Evolutionary conservation across 805 yeast species (phyloP), one percentile per base, ranked within the genome.

Genomic region (Yamadazyma sp.): DNA sequence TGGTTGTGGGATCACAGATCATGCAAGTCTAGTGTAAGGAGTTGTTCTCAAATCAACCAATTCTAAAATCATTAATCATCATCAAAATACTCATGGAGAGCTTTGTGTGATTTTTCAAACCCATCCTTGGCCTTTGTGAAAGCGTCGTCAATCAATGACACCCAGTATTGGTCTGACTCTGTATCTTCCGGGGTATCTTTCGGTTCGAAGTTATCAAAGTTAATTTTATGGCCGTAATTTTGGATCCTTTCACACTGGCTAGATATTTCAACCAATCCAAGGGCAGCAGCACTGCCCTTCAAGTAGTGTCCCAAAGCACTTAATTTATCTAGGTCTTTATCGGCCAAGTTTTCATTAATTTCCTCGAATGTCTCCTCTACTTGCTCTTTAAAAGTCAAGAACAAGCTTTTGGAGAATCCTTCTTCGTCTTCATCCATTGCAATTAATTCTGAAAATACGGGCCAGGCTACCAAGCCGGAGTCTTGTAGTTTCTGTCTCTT

Each of bases 341-440:
- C 48, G 20, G 62, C 48, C 22, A 85, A 54, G n/a, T 77, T 73
- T 6, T 62, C 62, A 40, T 81, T 82, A 57, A 93, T 84, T 45
- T 85, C 78, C 25, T 62, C 66, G 52, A 90, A 85, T 0, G 95
- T 91, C 13, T 80, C 82, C 42, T 73, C 71, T 5, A 95, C 96
- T 63, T 93, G 99, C 40, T 87, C 95, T 41, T 84, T 86, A 59
- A 86, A 91, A 21, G 95, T 89, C 43, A 77, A 77, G 38, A 91
- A 82, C 40, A 93, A 70, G 24, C 84, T 74, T 50, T 78, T 70
- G 22, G 91, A 82, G 67, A 93, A 93, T 6, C 88, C 96, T 42
- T 90, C 93, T 55, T 85, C 95, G 53, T 91, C 98, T 54, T 91
- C 96, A 61, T 93, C 99, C 97, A 93, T 90, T 37, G 86, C 81